phyloP scores from a whole-genome alignment of 768 basidiomycete species.

The Lactarius indigo region DNA sequence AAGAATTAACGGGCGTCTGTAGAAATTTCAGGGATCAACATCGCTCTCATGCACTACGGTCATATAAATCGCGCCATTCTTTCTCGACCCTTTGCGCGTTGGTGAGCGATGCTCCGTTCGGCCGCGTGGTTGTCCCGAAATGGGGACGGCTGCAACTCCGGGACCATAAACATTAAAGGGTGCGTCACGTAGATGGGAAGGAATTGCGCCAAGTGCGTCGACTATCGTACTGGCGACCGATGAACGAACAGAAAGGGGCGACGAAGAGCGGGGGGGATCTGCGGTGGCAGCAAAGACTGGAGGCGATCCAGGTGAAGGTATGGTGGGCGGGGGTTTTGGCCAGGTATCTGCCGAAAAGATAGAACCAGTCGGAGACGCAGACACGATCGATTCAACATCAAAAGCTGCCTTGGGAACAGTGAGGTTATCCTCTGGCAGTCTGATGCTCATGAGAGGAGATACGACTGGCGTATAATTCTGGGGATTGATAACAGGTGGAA shows the following conservation, averaged over 20 bases:
- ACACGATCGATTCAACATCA: conserved; percentile 5
- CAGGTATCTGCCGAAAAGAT: conserved; percentile 15
- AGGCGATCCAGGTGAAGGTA: conserved; percentile 2
- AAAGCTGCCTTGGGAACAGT: background rate
- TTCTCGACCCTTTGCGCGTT: conserved; percentile 5
- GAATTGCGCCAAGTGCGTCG: conserved; percentile 21
- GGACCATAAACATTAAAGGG: conserved; percentile 10
- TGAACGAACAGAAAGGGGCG: conserved; percentile 11
- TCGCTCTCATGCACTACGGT: conserved; percentile 24
- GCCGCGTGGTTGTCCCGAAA: background rate
- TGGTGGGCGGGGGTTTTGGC: conserved; percentile 9
- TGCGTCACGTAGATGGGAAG: conserved; percentile 12
- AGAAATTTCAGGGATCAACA: background rate
- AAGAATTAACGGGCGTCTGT: background rate
- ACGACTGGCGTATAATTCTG: background rate
- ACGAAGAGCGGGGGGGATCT: conserved; percentile 10
- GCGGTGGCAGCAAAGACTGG: background rate
- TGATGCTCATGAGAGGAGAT: background rate
- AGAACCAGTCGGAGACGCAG: conserved; percentile 5
- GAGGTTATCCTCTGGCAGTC: background rate
- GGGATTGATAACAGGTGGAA: conserved; percentile 8
- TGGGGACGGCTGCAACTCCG: conserved; percentile 1
- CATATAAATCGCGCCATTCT: conserved; percentile 21
- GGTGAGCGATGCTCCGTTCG: conserved; percentile 3
- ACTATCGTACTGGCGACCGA: conserved; percentile 18